Evolutionary conservation across 1,284 basidiomycete species (phyloP), one percentile per base, ranked within the genome.

Genomic region (Ceratobasidium sp.): DNA sequence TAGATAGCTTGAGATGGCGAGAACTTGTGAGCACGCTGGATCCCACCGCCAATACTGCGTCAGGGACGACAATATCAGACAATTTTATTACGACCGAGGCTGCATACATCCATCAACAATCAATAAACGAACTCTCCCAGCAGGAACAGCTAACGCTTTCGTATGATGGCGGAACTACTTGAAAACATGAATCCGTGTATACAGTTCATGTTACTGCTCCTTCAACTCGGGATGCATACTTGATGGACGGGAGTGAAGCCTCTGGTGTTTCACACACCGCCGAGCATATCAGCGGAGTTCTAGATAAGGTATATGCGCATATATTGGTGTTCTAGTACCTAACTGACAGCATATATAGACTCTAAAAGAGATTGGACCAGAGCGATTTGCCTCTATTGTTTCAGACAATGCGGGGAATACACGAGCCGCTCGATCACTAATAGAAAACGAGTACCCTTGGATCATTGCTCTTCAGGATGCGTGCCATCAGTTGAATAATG

Each of bases 351-450:
- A n/a, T 27, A n/a, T 53, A 50, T 62, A 82, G 81, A 66, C 77
- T n/a, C 78, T 81, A 31, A 53, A 78, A 19, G 33, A 63, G 15
- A 77, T 83, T 69, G 81, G 81, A 0, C 76, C 72, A 14, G 50
- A 66, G 6, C 73, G 75, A 2, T 81, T 84, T 69, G 67, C 76
- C 24, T 79, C 54, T 3, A 75, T 79, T 17, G 78, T 78, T 7
- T 81, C 80, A 1, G 82, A 84, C 59, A 81, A 80, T 65, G 83
- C 82, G 7, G 82, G 82, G 7, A 83, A 83, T 59, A 84, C 82
- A 11, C 77, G 77, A 9, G 75, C 77, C 11, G 76, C 75, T 15
- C 77, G 82, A 0, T 50, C 75, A 3, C 22, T 80, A 15, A 33
- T 82, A 0, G 74, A 65, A 19, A 36, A 75, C 2, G 66, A 78